Evolutionary conservation across 441 rosid genomes (phyloP).

Genomic region (Breynia disticha): DNA sequence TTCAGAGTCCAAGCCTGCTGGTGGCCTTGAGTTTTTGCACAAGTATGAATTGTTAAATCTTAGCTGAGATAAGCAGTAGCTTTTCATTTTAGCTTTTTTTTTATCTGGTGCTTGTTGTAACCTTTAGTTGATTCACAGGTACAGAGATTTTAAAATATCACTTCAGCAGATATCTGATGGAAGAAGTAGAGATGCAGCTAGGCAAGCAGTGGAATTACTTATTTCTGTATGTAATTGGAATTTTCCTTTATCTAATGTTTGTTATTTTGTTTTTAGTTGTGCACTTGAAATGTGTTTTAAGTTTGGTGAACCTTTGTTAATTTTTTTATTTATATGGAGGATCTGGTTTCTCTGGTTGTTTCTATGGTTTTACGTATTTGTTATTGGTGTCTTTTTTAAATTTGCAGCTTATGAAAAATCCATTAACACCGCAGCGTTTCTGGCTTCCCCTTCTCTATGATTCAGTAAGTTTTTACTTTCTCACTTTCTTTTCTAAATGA

Average conservation of each 20-base stretch:
- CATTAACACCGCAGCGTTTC: conserved; percentile 84
- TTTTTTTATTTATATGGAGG: not conserved
- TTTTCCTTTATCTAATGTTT: not conserved
- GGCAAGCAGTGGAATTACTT: conserved; percentile 65
- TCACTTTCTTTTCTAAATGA: not conserved
- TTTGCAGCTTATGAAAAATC: conserved; percentile 83
- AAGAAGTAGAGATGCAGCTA: conserved; percentile 46
- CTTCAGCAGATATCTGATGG: conserved; percentile 52
- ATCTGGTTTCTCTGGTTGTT: not conserved
- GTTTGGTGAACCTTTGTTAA: not conserved
- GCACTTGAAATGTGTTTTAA: not conserved
- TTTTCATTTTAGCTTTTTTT: not conserved
- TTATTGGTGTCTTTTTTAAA: not conserved
- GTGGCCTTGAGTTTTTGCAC: conserved; percentile 88
- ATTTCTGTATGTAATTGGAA: conserved; percentile 41
- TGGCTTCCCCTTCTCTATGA: conserved; percentile 92
- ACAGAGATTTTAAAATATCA: conserved; percentile 87
- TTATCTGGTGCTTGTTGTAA: conserved; percentile 2
- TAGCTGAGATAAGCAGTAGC: not conserved
- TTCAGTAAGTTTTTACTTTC: conserved; percentile 43
- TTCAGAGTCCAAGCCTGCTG: conserved; percentile 64
- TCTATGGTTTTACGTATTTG: not conserved
- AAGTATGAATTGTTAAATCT: conserved; percentile 33
- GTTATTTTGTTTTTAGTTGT: not conserved
- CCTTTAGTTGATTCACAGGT: conserved; percentile 34